A percentile compares a stretch with the other conserved stretches of the same genome.
Conservation (phyloP, 2,329 filamentous ascomycete species). For the Cladorrhinum sp. region DNA sequence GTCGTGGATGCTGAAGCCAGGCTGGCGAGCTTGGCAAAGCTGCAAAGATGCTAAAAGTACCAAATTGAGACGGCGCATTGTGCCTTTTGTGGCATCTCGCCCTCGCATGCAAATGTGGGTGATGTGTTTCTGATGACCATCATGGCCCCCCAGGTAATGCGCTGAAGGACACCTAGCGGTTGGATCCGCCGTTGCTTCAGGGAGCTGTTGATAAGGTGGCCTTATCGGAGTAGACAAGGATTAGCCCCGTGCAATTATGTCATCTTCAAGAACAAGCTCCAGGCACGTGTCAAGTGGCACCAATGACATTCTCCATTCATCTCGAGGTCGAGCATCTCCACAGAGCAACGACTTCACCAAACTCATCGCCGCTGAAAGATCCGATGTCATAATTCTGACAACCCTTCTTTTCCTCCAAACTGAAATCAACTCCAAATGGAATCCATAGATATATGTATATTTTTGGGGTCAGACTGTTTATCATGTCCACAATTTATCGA, state of each 20-base stretch:
- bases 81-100: slow-evolving; percentile 33
- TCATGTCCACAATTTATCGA: no score
- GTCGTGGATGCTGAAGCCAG: slow-evolving; percentile 79
- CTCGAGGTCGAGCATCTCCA: no score
- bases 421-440: no score
- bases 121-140: slow-evolving; percentile 5
- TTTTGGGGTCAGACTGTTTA: no score
- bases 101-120: slow-evolving; percentile 32
- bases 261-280: no score
- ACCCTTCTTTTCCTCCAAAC: no score
- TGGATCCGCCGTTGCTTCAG: slow-evolving; percentile 8
- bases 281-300: no score
- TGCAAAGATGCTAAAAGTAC: slow-evolving; percentile 44
- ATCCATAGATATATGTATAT: no score
- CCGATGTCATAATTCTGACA: no score
- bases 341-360: no score
- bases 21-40: slow-evolving; percentile 48
- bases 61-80: slow-evolving; percentile 51
- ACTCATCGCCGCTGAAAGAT: no score
- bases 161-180: slow-evolving; percentile 22
- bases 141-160: background rate
- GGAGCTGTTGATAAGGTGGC: slow-evolving; percentile 18
- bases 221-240: slow-evolving; percentile 16
- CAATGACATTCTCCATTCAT: no score
- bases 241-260: slow-evolving; percentile 11